Evolutionary conservation across 1,284 basidiomycete genomes (phyloP).

Genomic region (Ustanciosporium gigantosporum): DNA sequence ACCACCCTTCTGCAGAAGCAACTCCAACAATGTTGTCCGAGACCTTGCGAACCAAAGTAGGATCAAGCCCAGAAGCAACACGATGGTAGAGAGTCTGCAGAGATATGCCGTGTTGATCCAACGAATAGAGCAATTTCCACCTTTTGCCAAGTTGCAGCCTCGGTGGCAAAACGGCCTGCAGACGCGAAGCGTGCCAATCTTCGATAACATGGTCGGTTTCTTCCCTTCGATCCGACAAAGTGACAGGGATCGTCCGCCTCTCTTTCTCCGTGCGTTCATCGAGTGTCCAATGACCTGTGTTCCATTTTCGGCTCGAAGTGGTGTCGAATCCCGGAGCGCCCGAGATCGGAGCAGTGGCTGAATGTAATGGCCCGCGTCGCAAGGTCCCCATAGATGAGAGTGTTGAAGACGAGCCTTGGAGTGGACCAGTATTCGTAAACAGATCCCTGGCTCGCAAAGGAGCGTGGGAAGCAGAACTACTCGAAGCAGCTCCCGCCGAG

Average conservation of each 20-base stretch:
- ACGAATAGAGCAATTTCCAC: constrained; percentile 89
- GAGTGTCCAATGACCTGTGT: constrained; percentile 55
- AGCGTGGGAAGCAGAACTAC: constrained; percentile 2
- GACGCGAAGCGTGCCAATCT: constrained; percentile 43
- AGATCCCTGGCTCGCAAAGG: constrained; percentile 25
- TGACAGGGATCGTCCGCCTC: constrained; percentile 41
- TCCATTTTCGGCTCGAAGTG: constrained; percentile 40
- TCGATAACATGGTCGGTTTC: constrained; percentile 51
- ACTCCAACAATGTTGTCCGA: constrained; percentile 3
- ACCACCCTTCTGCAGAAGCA: constrained; percentile 39
- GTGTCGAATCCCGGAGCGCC: constrained; percentile 56
- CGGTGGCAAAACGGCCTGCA: constrained; percentile 68
- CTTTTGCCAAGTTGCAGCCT: constrained; percentile 74
- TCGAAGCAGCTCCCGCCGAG: constrained; percentile 19
- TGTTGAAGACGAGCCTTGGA: background rate
- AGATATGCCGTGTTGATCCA: constrained; percentile 94
- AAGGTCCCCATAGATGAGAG: constrained; percentile 4
- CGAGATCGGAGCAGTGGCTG: constrained; percentile 33
- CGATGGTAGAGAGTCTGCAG: constrained; percentile 72
- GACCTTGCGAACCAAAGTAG: constrained; percentile 3
- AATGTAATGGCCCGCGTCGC: constrained; percentile 15
- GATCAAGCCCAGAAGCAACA: constrained; percentile 36
- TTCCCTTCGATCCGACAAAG: constrained; percentile 39
- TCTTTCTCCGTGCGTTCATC: constrained; percentile 13
- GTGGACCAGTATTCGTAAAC: constrained; percentile 5